phyloP scores from a whole-genome alignment of 2,329 filamentous ascomycete species.

The Ophiocordyceps sinensis region DNA sequence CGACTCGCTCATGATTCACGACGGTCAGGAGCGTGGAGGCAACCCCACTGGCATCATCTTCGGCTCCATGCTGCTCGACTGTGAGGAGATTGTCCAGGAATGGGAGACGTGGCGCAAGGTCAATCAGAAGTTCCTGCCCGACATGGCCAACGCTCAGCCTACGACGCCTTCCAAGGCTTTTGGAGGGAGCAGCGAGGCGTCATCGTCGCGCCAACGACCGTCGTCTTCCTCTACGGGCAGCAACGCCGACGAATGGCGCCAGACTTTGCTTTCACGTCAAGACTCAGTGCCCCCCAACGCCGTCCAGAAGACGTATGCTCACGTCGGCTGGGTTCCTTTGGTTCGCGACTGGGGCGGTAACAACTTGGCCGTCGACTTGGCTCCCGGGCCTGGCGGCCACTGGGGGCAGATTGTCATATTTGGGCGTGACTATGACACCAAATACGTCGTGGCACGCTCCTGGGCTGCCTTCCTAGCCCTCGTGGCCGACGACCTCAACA shows the following conservation, averaged over 20 bases:
- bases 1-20: slow-evolving; percentile 80
- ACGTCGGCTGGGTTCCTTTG: slow-evolving; percentile 89
- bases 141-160: slow-evolving; percentile 41
- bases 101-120: slow-evolving; percentile 95
- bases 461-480: slow-evolving; percentile 80
- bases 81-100: slow-evolving; percentile 94
- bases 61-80: slow-evolving; percentile 88
- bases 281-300: slow-evolving; percentile 76
- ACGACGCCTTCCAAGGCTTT: slow-evolving; percentile 57
- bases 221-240: slow-evolving; percentile 29
- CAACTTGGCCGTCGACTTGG: slow-evolving; percentile 85
- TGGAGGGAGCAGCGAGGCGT: slow-evolving; percentile 50
- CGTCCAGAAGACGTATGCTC: slow-evolving; percentile 84
- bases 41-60: slow-evolving; percentile 87
- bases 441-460: slow-evolving; percentile 88
- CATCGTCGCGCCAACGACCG: slow-evolving; percentile 48
- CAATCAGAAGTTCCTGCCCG: slow-evolving; percentile 72
- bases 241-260: slow-evolving; percentile 57
- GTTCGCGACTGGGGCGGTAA: slow-evolving; percentile 98
- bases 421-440: slow-evolving; percentile 95
- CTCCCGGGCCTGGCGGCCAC: slow-evolving; percentile 74
- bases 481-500: slow-evolving; percentile 80
- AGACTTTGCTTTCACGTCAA: slow-evolving; percentile 72
- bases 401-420: slow-evolving; percentile 98
- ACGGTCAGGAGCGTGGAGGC: slow-evolving; percentile 93